These are phyloP conservation scores for Diaporthe batatas DNA, from an alignment of 2,329 filamentous ascomycete species.

Conservation along the genomic window DNA sequence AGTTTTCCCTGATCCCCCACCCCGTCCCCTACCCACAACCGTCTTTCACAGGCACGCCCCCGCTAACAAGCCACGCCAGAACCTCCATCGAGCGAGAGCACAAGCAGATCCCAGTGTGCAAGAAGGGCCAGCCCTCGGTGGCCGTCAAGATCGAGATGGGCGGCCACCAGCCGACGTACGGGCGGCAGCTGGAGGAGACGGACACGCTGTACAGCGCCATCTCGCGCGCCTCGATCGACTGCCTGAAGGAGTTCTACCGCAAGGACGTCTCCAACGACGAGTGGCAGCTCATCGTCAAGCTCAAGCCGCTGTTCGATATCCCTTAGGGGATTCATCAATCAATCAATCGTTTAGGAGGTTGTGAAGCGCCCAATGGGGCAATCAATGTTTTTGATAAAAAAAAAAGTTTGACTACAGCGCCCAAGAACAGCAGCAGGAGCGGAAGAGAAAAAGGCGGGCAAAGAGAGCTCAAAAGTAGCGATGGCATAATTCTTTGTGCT, in stretches of 20 bases:
- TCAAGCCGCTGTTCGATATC: conserved; percentile 96
- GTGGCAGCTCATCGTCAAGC: conserved; percentile 93
- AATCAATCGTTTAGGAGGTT: no score
- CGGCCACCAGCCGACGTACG: conserved; percentile 91
- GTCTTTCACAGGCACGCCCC: no score
- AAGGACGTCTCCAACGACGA: conserved; percentile 90
- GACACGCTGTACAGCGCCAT: conserved; percentile 91
- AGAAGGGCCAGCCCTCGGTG: conserved; percentile 96
- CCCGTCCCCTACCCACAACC: background rate
- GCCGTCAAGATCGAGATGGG: conserved; percentile 98
- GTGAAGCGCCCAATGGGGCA: no score
- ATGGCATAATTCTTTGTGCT: no score
- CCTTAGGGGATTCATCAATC: conserved; percentile 69
- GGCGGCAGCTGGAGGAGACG: conserved; percentile 92
- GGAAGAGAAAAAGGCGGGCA: no score
- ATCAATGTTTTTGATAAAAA: no score
- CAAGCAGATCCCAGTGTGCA: conserved; percentile 92
- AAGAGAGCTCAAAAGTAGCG: no score
- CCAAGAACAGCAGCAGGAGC: no score
- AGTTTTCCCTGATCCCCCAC: conserved; percentile 60
- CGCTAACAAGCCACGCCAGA: conserved; percentile 59
- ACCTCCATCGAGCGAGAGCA: conserved; percentile 97
- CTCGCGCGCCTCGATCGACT: conserved; percentile 90
- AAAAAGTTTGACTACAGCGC: no score
- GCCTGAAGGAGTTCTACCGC: conserved; percentile 95